These are phyloP conservation scores for Ramaria rubella DNA, from an alignment of 768 basidiomycete genomes.

Conservation along the genomic window DNA sequence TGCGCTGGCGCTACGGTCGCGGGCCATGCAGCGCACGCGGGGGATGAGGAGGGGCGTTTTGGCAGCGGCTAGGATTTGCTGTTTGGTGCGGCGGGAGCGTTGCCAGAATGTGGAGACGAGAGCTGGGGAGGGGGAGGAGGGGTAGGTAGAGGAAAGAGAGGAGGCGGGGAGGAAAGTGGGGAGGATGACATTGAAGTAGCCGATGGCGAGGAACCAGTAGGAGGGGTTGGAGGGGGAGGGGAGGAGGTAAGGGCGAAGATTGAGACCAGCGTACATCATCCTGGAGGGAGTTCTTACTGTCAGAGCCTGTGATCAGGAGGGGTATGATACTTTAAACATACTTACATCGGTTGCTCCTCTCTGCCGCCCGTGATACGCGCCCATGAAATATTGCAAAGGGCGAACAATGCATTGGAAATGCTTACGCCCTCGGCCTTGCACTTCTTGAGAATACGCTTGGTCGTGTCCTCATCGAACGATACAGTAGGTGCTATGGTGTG, in stretches of 20 bases:
- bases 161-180: too few species aligned
- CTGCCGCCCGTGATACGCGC: too few species aligned
- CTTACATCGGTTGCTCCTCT: too few species aligned
- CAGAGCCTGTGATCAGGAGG: too few species aligned
- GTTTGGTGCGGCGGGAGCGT: conserved; percentile 62
- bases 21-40: conserved; percentile 64
- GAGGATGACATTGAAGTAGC: conserved; percentile 77
- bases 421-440: conserved; percentile 71
- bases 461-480: conserved; percentile 48
- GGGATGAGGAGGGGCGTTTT: conserved; percentile 54
- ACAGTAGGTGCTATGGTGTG: conserved; percentile 67
- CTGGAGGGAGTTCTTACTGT: too few species aligned
- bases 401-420: conserved; percentile 69
- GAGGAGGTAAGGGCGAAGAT: conserved; percentile 56
- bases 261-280: conserved; percentile 84
- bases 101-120: too few species aligned
- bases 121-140: too few species aligned
- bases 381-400: conserved; percentile 73
- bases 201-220: conserved; percentile 78
- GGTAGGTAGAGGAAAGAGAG: too few species aligned
- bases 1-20: too few species aligned
- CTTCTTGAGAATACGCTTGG: conserved; percentile 55
- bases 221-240: conserved; percentile 34
- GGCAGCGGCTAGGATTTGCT: conserved; percentile 60
- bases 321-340: too few species aligned